Percentiles rank a stretch among this genome's conserved stretches.
These are phyloP conservation scores for Aspergillus persii DNA, from an alignment of 2,329 filamentous ascomycete species.

Conservation along the genomic window DNA sequence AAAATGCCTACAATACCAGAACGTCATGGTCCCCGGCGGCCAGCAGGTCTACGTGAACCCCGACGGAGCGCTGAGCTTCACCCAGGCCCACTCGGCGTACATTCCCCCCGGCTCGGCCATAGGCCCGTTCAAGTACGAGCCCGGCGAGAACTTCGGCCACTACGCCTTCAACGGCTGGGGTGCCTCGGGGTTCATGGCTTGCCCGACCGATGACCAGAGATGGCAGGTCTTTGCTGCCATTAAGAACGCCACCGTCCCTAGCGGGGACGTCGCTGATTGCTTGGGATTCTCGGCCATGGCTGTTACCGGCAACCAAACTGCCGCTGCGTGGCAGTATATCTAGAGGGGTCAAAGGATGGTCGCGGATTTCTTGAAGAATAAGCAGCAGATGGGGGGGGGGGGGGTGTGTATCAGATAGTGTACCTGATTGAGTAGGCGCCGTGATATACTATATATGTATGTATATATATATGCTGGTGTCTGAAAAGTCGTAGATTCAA, in stretches of 20 bases:
- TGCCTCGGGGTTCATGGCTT: conserved; percentile 45
- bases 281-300: conserved; percentile 41
- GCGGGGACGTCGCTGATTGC: conserved; percentile 38
- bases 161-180: conserved; percentile 36
- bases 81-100: conserved; percentile 53
- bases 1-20: conserved; percentile 31
- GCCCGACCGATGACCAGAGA: conserved; percentile 31
- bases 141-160: conserved; percentile 25
- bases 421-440: background rate
- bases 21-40: conserved; percentile 60
- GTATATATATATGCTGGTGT: too few species aligned
- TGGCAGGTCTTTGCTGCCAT: conserved; percentile 46
- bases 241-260: conserved; percentile 41
- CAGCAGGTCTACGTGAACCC: conserved; percentile 60
- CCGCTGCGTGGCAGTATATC: conserved; percentile 43
- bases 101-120: conserved; percentile 52
- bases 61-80: conserved; percentile 57
- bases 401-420: background rate
- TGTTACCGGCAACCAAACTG: conserved; percentile 22
- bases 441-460: background rate
- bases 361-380: background rate
- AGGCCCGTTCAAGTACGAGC: conserved; percentile 49
- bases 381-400: too few species aligned
- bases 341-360: conserved; percentile 17
- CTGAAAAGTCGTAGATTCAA: background rate